A percentile compares a stretch with the other conserved stretches of the same genome.
Evolutionary conservation across 2,329 filamentous ascomycete species (phyloP).

Genomic region (Fusarium irregulare): DNA sequence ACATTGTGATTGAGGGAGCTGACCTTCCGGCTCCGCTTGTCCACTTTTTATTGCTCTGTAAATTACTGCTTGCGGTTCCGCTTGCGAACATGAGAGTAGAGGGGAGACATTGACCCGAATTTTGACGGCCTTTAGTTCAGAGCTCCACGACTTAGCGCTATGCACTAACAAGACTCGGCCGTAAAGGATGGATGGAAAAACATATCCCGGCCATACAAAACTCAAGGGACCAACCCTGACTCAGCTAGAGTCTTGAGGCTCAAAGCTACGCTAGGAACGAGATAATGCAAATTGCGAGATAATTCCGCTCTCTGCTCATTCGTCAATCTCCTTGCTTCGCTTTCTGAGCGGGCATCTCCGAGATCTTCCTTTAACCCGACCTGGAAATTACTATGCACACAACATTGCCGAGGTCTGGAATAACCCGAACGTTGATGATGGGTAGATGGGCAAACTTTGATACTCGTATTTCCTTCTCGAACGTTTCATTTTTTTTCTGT

Average conservation of each 20-base stretch:
- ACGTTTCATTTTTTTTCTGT: not conserved
- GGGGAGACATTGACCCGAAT: not conserved
- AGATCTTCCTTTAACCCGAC: slow-evolving; percentile 19
- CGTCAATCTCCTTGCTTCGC: not conserved
- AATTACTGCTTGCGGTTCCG: slow-evolving; percentile 30
- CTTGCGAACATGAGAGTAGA: not conserved
- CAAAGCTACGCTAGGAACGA: slow-evolving; percentile 14
- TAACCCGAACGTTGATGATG: not conserved
- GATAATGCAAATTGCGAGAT: slow-evolving; percentile 22
- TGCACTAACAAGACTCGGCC: slow-evolving; percentile 4
- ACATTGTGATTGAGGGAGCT: not conserved
- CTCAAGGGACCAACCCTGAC: not conserved
- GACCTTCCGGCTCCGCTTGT: slow-evolving; percentile 9
- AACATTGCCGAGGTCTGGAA: not conserved
- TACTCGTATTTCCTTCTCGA: not conserved
- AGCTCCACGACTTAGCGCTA: slow-evolving; percentile 4
- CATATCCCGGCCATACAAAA: not conserved
- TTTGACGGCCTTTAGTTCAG: not conserved
- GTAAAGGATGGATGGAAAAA: not conserved
- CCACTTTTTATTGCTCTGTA: slow-evolving; percentile 1
- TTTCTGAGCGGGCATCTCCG: slow-evolving; percentile 14
- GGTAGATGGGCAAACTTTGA: not conserved
- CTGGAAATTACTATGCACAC: not conserved
- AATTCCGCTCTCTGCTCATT: slow-evolving; percentile 6
- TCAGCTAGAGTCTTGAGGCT: slow-evolving; percentile 23